Conservation (phyloP, 1,284 basidiomycete genomes). For the Marasmius oreades region DNA sequence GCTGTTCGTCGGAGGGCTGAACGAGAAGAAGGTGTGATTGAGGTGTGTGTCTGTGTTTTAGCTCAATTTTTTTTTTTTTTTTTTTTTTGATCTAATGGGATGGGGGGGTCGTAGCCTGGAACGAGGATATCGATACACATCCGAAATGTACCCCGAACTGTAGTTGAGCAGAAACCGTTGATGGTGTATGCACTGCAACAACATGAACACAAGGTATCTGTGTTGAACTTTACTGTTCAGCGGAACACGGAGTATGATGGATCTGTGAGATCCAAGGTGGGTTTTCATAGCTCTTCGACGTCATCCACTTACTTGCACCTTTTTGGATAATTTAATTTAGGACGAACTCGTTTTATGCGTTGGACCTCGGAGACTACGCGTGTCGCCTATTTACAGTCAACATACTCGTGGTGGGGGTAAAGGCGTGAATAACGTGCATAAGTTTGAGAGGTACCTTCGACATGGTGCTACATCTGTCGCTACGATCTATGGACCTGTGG, state of each 20-base stretch:
- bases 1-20: slow-evolving; percentile 67
- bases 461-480: slow-evolving; percentile 81
- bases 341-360: slow-evolving; percentile 89
- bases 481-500: slow-evolving; percentile 86
- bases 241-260: slow-evolving; percentile 94
- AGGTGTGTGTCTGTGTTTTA: slow-evolving; percentile 50
- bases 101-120: slow-evolving; percentile 61
- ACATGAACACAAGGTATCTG: slow-evolving; percentile 96
- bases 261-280: slow-evolving; percentile 87
- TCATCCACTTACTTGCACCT: background rate
- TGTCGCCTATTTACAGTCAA: slow-evolving; percentile 91
- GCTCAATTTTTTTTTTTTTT: too few species aligned
- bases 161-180: slow-evolving; percentile 48
- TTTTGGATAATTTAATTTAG: slow-evolving; percentile 32
- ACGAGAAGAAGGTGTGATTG: slow-evolving; percentile 54
- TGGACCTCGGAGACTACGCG: slow-evolving; percentile 80
- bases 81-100: too few species aligned
- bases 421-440: slow-evolving; percentile 95
- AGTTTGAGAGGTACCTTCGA: slow-evolving; percentile 91
- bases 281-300: slow-evolving; percentile 9
- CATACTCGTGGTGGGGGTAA: slow-evolving; percentile 87
- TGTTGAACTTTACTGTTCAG: slow-evolving; percentile 91
- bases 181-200: slow-evolving; percentile 83
- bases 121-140: slow-evolving; percentile 73
- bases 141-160: slow-evolving; percentile 66